Evolutionary conservation across 2,329 filamentous ascomycete species (phyloP).

Genomic region (Gnomoniopsis sp.): DNA sequence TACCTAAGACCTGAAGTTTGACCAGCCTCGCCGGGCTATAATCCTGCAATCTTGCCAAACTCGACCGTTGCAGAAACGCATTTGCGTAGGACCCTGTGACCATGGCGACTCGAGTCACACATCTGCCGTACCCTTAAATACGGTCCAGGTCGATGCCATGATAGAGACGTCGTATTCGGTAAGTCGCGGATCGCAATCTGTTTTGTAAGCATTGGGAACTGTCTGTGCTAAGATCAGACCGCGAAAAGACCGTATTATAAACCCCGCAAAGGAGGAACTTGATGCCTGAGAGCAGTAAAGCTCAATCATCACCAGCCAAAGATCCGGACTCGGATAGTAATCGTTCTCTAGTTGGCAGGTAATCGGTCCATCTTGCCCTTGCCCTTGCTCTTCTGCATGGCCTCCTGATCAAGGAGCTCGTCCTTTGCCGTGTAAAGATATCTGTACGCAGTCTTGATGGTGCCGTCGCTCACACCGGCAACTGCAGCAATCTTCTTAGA

Average conservation of each 20-base stretch:
- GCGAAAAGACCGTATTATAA: background rate
- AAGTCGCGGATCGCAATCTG: background rate
- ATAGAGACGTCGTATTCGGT: background rate
- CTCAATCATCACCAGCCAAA: background rate
- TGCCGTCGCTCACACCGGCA: constrained; percentile 91
- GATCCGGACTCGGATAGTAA: background rate
- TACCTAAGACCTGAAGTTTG: constrained; percentile 13
- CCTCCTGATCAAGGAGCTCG: constrained; percentile 14
- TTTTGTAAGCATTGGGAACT: background rate
- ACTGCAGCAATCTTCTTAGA: constrained; percentile 85
- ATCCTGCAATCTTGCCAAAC: background rate
- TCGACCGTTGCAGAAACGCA: background rate
- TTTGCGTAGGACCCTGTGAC: background rate
- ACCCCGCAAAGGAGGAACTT: background rate
- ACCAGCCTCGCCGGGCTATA: constrained; percentile 6
- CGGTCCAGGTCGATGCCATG: background rate
- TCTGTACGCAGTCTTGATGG: constrained; percentile 94
- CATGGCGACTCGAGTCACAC: background rate
- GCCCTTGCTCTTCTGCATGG: constrained; percentile 35
- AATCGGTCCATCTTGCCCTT: constrained; percentile 69
- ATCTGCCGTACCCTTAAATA: background rate
- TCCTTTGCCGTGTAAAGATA: constrained; percentile 62
- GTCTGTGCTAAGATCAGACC: background rate
- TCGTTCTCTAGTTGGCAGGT: constrained; percentile 40
- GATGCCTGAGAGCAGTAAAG: background rate